phyloP scores from a whole-genome alignment of 192 early-diverging fungal species.

The Coemansia sp. region DNA sequence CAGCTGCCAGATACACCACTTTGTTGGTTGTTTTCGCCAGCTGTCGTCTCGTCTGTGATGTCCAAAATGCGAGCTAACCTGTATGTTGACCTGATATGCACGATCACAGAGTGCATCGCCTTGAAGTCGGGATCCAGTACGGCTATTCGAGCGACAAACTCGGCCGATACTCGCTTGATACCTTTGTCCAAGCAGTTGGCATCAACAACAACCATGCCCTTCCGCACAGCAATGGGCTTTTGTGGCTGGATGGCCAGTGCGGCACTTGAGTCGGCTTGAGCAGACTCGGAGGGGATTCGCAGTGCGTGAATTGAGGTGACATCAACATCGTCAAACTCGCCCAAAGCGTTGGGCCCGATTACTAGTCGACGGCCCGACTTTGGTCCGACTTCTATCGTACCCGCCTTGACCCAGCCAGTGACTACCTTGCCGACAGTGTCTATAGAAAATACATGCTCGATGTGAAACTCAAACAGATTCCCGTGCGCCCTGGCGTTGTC shows the following conservation, averaged over 20 bases:
- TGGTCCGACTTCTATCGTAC: constrained; percentile 49
- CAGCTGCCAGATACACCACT: not conserved
- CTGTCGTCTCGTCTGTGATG: constrained; percentile 6
- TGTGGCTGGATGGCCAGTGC: constrained; percentile 65
- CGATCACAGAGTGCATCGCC: constrained; percentile 21
- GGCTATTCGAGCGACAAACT: constrained; percentile 30
- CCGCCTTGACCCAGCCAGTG: constrained; percentile 61
- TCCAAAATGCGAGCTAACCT: constrained; percentile 37
- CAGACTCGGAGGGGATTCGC: constrained; percentile 68
- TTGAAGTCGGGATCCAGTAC: constrained; percentile 22
- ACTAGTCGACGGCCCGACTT: constrained; percentile 32
- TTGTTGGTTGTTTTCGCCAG: not conserved
- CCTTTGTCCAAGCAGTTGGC: constrained; percentile 10
- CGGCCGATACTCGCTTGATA: constrained; percentile 14
- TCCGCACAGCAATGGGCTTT: constrained; percentile 30
- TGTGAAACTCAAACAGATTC: constrained; percentile 65
- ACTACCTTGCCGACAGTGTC: constrained; percentile 64
- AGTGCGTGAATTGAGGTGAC: constrained; percentile 82
- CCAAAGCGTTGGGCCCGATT: constrained; percentile 66
- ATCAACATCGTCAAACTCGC: constrained; percentile 64
- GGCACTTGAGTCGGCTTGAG: constrained; percentile 73
- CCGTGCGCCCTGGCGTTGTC: constrained; percentile 20
- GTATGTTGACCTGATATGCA: constrained; percentile 44
- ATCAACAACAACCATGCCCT: constrained; percentile 60
- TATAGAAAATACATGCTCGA: constrained; percentile 75